Base-by-base conservation (phyloP, 1,139 yeast genomes). In the Blastobotrys serpentis region DNA sequence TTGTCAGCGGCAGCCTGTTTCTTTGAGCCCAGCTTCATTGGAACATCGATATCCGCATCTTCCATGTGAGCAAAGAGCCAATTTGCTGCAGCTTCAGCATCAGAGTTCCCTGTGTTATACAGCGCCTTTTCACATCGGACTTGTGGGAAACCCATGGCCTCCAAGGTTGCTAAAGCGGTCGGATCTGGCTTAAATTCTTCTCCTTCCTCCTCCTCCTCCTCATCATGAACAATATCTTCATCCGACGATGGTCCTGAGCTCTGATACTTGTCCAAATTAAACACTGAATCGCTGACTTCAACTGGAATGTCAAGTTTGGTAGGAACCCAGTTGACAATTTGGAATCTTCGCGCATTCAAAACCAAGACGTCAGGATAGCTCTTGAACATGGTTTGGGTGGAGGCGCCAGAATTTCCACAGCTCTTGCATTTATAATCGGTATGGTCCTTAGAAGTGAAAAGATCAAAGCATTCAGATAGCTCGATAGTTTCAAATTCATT, bases 21-120 rank as follows among this genome's bases (percentile, higher is more conserved):
- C 23, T 22, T n/a, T 21, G 21, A 6, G 14, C 29, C 13, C 41
- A 84, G 73, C 1, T 25, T 36, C 11, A 47, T 30, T 6, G 88
- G 86, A 7, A 69, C 79, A 64, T 90, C 95, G 45, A 88, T 77
- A 57, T 81, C 87, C 0, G 82, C 66, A 61, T 89, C 96, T 23
- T 89, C 97, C 83, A 87, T 80, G 61, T 90, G 96, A 22, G 77
- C 84, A 62, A 90, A 83, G 7, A 94, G 64, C 96, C 98, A 89
- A 60, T 87, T 86, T 86, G 87, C 83, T 0, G 98, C 96, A 3
- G 74, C 76, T 57, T 92, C 98, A 0, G 86, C 74, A 44, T 72
- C 72, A 2, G 64, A 59, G 59, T 87, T 89, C 0, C 89, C 94
- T 0, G 95, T 87, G 34, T 77, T 68, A 59, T 75, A 82, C 26